Evolutionary conservation across 768 basidiomycete genomes (phyloP).

Genomic region (Lyophyllum decastes): DNA sequence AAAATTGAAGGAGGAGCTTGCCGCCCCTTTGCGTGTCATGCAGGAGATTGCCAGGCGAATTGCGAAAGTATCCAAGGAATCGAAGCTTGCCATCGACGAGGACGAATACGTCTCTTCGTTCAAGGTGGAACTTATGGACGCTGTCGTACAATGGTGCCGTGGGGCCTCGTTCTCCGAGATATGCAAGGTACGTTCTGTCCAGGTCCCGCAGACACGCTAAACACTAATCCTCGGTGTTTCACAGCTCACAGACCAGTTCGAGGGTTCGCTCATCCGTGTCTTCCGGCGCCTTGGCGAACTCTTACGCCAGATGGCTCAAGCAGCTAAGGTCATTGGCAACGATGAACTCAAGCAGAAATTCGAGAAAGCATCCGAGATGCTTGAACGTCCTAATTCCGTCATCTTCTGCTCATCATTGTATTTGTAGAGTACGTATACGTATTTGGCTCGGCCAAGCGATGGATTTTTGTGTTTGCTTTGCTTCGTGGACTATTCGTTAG

Average conservation of each 20-base stretch:
- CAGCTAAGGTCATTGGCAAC: constrained; percentile 96
- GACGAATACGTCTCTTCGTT: constrained; percentile 96
- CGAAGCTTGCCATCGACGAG: constrained; percentile 85
- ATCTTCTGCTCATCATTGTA: constrained; percentile 90
- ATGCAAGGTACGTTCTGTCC: constrained; percentile 76
- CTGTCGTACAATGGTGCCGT: constrained; percentile 97
- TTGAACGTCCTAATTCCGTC: constrained; percentile 91
- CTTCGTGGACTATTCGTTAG: too few relatives aligned
- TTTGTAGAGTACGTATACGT: constrained; percentile 40
- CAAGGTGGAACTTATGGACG: constrained; percentile 99
- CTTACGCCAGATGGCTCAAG: constrained; percentile 93
- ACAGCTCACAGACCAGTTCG: constrained; percentile 96
- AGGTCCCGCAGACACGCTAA: neutral
- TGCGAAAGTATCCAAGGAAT: constrained; percentile 95
- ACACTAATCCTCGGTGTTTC: neutral
- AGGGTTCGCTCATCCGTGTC: constrained; percentile 94
- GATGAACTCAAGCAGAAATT: constrained; percentile 93
- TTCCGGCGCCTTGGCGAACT: constrained; percentile 95
- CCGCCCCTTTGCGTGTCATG: constrained; percentile 89
- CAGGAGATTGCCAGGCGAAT: constrained; percentile 95
- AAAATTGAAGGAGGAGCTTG: constrained; percentile 91
- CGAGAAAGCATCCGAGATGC: constrained; percentile 87
- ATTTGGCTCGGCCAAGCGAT: neutral
- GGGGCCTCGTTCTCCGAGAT: constrained; percentile 96
- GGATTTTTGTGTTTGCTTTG: too few relatives aligned